Base-by-base conservation (phyloP, 208 protist genomes). In the Strigomonas oncopelti region DNA sequence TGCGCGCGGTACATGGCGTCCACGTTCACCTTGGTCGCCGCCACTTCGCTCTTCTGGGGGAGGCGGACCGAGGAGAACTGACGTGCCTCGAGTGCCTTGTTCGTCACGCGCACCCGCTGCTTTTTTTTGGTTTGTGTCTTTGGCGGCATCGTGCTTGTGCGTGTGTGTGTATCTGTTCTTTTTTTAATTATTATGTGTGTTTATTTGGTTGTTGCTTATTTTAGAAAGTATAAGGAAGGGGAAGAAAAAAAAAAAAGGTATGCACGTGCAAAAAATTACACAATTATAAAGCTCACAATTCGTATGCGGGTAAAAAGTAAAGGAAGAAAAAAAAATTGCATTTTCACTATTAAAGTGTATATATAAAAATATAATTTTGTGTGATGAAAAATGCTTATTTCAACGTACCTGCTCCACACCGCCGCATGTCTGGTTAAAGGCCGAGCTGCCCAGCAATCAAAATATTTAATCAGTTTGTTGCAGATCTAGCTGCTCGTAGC, bases 11-110 rank as follows among this genome's bases (percentile, higher is more conserved):
- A 80, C 70, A 93, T 78, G n/a, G 74, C 64, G 14, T 83, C 71
- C 13, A 90, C 81, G 66, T 91, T 83, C 1, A 74, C 72, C 64
- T 77, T 72, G 38, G 73, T 71, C 42, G 67, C 65, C 0, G 76
- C 67, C 38, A 81, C 72, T 64, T 91, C 88, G 55, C 73, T 81
- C 24, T 73, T 76, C 45, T 71, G 72, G 1, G 88, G 88, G 28
- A 93, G 70, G 5, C 80, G 81, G 11, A 91, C 81, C 4, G 79
- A 90, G 13, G 85, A 90, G 71, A 94, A 94, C 57, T 84, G 85
- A 9, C 73, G 83, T 31, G 80, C 74, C 78, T 94, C 88, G 27
- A 81, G 63, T 5, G 85, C 74, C 73, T 90, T 91, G 74, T 94
- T 90, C 0, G 88, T 94, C 52, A 87, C 57, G 3, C 85, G 88